Percentiles rank a stretch among this genome's conserved stretches.
Conservation (phyloP, 495 filamentous ascomycete genomes). For the Penicillium subrubescens region DNA sequence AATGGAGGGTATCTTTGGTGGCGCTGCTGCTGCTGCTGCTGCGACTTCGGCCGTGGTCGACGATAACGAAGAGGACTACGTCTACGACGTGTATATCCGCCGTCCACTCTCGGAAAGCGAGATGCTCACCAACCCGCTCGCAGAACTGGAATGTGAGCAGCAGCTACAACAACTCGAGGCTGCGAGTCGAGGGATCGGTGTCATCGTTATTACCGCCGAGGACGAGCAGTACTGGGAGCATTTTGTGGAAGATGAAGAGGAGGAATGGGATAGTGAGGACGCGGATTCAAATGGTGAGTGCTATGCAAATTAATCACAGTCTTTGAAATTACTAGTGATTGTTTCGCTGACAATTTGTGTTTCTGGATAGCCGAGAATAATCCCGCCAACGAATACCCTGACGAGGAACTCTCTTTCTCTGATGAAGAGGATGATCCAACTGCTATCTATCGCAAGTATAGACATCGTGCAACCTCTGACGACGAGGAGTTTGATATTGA, state of each 20-base stretch:
- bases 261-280: conserved; percentile 62
- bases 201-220: conserved; percentile 61
- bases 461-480: conserved; percentile 45
- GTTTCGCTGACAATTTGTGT: not conserved
- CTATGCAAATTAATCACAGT: not conserved
- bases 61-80: conserved; percentile 57
- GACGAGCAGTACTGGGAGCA: conserved; percentile 60
- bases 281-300: conserved; percentile 61
- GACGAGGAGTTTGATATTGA: conserved; percentile 60
- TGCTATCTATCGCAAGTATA: conserved; percentile 50
- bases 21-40: not conserved
- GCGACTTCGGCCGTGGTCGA: conserved; percentile 20
- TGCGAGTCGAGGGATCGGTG: conserved; percentile 49
- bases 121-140: conserved; percentile 36
- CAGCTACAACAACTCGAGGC: conserved; percentile 35
- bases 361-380: conserved; percentile 59
- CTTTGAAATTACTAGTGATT: not conserved
- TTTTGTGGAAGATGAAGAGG: conserved; percentile 56
- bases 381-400: conserved; percentile 68
- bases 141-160: conserved; percentile 34
- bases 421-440: conserved; percentile 56
- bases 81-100: conserved; percentile 65
- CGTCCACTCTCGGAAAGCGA: conserved; percentile 37
- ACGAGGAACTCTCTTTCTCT: conserved; percentile 61
- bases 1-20: conserved; percentile 11